Conservation (phyloP, 2,329 filamentous ascomycete species). For the Cryphonectria radicalis region DNA sequence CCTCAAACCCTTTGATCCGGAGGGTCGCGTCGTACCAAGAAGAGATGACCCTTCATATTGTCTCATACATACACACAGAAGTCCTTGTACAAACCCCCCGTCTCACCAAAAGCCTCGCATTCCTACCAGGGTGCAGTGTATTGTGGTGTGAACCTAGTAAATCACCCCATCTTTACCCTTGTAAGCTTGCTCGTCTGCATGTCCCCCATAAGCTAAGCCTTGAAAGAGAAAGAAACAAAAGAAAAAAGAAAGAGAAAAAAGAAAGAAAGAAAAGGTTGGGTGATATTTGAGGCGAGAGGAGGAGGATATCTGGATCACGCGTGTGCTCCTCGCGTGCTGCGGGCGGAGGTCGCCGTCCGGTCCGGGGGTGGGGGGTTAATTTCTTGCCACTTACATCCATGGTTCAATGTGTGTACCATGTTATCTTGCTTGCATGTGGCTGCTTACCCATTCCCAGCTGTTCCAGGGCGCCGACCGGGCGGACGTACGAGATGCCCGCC, state of each 20-base stretch:
- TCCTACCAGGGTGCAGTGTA: background rate
- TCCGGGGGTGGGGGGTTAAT: background rate
- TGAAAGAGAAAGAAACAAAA: background rate
- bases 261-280: background rate
- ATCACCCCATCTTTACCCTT: too few species aligned
- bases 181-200: background rate
- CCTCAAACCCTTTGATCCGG: background rate
- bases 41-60: background rate
- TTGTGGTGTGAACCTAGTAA: background rate
- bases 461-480: background rate
- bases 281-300: background rate
- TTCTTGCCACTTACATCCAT: background rate
- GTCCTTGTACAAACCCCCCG: background rate
- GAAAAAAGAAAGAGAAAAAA: background rate
- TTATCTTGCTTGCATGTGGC: background rate
- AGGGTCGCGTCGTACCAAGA: background rate
- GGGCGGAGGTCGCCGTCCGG: background rate
- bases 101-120: background rate
- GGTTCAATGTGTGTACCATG: background rate
- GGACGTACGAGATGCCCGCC: conserved; percentile 4
- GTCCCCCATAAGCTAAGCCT: background rate
- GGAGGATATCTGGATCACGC: background rate
- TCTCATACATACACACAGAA: background rate
- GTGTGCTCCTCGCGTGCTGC: background rate
- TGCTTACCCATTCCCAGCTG: background rate